Evolutionary conservation across 1,284 basidiomycete species (phyloP).

Genomic region (Wolfiporia cocos): DNA sequence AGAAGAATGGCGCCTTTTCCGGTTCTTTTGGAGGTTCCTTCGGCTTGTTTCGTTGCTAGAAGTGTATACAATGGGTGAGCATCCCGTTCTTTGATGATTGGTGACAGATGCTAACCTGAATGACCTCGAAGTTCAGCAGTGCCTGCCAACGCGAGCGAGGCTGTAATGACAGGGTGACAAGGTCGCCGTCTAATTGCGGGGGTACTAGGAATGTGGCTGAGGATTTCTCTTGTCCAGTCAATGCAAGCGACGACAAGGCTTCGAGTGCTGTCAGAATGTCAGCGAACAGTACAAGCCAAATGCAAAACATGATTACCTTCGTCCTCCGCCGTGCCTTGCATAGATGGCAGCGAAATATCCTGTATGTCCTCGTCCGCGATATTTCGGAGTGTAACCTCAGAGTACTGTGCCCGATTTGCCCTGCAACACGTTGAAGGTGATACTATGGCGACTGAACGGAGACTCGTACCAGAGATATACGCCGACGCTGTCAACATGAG

Average conservation of each 20-base stretch:
- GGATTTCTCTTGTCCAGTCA: slow-evolving; percentile 49
- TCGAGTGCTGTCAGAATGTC: slow-evolving; percentile 48
- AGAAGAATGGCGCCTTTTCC: slow-evolving; percentile 95
- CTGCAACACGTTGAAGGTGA: slow-evolving; percentile 28
- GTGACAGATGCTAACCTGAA: slow-evolving; percentile 53
- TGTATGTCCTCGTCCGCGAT: slow-evolving; percentile 68
- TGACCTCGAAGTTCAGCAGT: slow-evolving; percentile 91
- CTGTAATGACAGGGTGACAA: slow-evolving; percentile 88
- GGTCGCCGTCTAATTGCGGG: slow-evolving; percentile 78
- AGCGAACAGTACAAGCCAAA: not conserved
- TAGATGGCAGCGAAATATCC: slow-evolving; percentile 72
- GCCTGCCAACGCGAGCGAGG: slow-evolving; percentile 96
- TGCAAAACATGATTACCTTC: slow-evolving; percentile 41
- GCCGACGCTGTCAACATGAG: slow-evolving; percentile 92
- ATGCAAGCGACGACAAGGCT: slow-evolving; percentile 40
- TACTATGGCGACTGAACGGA: not conserved
- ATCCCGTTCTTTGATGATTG: not conserved
- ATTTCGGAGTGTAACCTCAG: slow-evolving; percentile 73
- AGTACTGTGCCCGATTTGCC: slow-evolving; percentile 95
- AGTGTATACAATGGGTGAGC: slow-evolving; percentile 7
- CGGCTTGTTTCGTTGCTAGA: slow-evolving; percentile 87
- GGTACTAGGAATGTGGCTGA: slow-evolving; percentile 76
- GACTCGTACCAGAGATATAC: slow-evolving; percentile 81
- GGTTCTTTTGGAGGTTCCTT: slow-evolving; percentile 93
- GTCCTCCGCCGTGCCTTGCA: slow-evolving; percentile 76